Conservation (phyloP, 495 filamentous ascomycete species). For the Neurospora sp. region DNA sequence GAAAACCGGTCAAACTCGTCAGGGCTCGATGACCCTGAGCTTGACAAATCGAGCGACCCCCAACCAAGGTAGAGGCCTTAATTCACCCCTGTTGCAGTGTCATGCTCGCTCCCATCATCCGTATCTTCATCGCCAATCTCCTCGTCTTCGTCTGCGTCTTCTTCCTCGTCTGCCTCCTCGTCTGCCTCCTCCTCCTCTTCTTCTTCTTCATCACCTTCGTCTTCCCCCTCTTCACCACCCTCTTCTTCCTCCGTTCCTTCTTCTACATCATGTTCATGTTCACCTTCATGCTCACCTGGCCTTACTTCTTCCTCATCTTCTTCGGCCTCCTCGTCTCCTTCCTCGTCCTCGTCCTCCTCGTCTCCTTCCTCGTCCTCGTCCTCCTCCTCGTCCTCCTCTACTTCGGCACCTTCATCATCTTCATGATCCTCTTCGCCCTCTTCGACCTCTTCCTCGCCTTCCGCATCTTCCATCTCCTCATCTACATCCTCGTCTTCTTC, state of each 20-base stretch:
- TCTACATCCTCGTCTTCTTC: conserved; percentile 8
- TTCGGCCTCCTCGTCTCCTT: neutral
- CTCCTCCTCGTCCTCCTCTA: conserved; percentile 2
- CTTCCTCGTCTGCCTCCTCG: neutral
- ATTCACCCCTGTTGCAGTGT: neutral
- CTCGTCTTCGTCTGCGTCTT: conserved; percentile 3
- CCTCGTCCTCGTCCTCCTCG: neutral
- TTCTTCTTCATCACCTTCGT: neutral
- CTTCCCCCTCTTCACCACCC: neutral
- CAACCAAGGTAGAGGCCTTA: neutral
- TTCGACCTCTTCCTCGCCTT: conserved; percentile 12
- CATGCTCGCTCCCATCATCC: neutral
- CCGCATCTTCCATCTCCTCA: conserved; percentile 8
- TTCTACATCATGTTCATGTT: conserved; percentile 3
- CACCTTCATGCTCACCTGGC: neutral
- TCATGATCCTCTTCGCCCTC: neutral
- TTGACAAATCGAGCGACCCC: neutral
- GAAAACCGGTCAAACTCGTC: neutral
- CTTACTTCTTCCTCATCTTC: neutral
- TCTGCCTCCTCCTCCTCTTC: neutral
- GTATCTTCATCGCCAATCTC: neutral
- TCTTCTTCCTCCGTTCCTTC: neutral
- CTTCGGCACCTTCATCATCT: neutral
- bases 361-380: neutral
- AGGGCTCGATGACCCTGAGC: neutral